A percentile compares a stretch with the other conserved stretches of the same genome.
Evolutionary conservation across 352 stramenopile species (phyloP).

Genomic region (Pythium biforme): DNA sequence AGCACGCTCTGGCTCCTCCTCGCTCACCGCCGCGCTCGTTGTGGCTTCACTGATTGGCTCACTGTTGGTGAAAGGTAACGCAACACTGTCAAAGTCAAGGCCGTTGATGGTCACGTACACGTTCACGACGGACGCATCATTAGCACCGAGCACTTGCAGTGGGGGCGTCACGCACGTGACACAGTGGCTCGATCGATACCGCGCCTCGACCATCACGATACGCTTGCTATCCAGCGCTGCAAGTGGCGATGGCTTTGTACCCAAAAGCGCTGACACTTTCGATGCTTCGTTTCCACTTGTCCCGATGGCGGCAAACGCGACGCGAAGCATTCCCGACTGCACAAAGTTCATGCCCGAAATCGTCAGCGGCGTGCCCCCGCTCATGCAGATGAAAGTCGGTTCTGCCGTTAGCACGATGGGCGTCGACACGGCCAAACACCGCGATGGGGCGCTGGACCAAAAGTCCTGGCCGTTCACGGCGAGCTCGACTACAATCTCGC

Average conservation of each 20-base stretch:
- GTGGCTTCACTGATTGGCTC: neutral
- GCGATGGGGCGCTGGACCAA: slow-evolving; percentile 30
- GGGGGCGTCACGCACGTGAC: slow-evolving; percentile 35
- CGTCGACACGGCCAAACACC: slow-evolving; percentile 21
- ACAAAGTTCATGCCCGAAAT: slow-evolving; percentile 41
- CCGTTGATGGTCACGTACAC: slow-evolving; percentile 36
- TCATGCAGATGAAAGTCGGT: slow-evolving; percentile 29
- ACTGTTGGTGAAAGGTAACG: slow-evolving; percentile 17
- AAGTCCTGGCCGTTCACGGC: slow-evolving; percentile 45
- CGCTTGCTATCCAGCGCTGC: slow-evolving; percentile 5
- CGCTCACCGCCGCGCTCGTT: neutral
- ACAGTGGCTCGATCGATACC: slow-evolving; percentile 29
- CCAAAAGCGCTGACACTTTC: neutral
- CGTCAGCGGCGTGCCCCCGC: slow-evolving; percentile 29
- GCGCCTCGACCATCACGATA: slow-evolving; percentile 31
- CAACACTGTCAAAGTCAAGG: slow-evolving; percentile 44
- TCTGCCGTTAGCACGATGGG: slow-evolving; percentile 23
- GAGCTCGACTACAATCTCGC: slow-evolving; percentile 34
- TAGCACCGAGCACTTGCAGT: slow-evolving; percentile 17
- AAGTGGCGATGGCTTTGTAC: neutral
- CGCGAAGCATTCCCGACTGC: slow-evolving; percentile 27
- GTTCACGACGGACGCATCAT: slow-evolving; percentile 18
- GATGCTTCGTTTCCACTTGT: neutral
- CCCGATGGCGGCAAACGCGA: slow-evolving; percentile 30
- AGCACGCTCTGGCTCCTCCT: neutral